phyloP scores from a whole-genome alignment of 495 filamentous ascomycete species.

The Aspergillus homomorphus region DNA sequence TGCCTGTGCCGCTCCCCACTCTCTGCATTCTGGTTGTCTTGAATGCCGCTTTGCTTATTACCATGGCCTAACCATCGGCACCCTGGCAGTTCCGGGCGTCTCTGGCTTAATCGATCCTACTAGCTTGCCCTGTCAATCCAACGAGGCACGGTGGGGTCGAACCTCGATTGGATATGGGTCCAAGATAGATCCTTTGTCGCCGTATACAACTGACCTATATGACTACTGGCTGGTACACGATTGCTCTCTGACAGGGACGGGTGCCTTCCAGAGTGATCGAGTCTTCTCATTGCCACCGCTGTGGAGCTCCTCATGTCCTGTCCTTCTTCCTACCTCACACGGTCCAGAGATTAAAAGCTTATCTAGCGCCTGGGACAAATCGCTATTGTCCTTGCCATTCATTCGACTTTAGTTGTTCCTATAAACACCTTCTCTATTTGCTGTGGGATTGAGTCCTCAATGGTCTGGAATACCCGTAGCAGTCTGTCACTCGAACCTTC shows the following conservation, averaged over 20 bases:
- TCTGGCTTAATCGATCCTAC: conserved; percentile 18
- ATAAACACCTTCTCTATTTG: conserved; percentile 5
- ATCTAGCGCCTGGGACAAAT: conserved; percentile 17
- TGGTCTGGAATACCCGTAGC: conserved; percentile 1
- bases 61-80: conserved; percentile 14
- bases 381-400: background rate
- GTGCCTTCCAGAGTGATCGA: conserved; percentile 5
- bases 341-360: conserved; percentile 18
- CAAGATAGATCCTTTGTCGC: conserved; percentile 14
- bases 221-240: conserved; percentile 11
- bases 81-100: conserved; percentile 17
- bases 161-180: conserved; percentile 1
- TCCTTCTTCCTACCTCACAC: conserved; percentile 14
- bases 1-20: conserved; percentile 16
- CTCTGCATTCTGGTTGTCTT: conserved; percentile 14
- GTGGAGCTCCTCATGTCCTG: conserved; percentile 5
- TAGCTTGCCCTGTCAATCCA: conserved; percentile 14
- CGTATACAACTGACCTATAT: conserved; percentile 16
- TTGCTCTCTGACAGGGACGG: conserved; percentile 15
- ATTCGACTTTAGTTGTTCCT: conserved; percentile 6
- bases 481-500: conserved; percentile 1
- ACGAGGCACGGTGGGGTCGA: conserved; percentile 13
- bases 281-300: conserved; percentile 7
- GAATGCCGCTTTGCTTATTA: conserved; percentile 13
- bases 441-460: background rate